Evolutionary conservation across 1,284 basidiomycete species (phyloP), one percentile per base, ranked within the genome.

Genomic region (Ceratobasidium sp.): DNA sequence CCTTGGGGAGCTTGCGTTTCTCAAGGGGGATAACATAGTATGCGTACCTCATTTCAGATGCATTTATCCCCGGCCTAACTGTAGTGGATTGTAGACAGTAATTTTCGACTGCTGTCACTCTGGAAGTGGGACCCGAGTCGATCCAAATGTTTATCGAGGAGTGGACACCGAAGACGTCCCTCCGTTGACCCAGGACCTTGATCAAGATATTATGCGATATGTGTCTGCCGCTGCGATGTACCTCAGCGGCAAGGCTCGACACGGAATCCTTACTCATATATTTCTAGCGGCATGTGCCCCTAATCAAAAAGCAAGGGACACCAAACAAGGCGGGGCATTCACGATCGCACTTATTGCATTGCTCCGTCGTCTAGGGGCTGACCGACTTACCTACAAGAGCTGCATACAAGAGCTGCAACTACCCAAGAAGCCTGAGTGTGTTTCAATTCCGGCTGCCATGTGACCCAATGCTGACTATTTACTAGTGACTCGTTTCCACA

Each of bases 21-120:
- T 7, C 31, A 48, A 50, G 27, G 62, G 62, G 14, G 48, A 64
- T 47, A 64, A 64, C 17, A 50, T 64, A 50, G 62, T 64, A 47
- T 27, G 60, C 31, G 29, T 17, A 1, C 6, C 9, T 44, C 2
- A 14, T 22, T 45, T 7, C 14, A 47, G 14, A 14, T 22, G 24
- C 7, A 22, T 33, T 24, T 8, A 33, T n/a, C 24, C 11, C 14
- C 9, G 24, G 41, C 2, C 6, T 22, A n/a, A n/a, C 17, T n/a
- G 41, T 15, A 15, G 6, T 22, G 33, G 22, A 33, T 9, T 6
- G 22, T n/a, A 67, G 65, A 54, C 50, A 2, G 65, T 67, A 7
- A 67, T 67, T 19, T 67, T 67, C 24, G 65, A 67, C 31, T 67
- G 53, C 31, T 69, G 66, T 22, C 66, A 69, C 47, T 57, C 66